Base-by-base conservation (phyloP, 306 rosid genomes). In the Sophora flavescens region DNA sequence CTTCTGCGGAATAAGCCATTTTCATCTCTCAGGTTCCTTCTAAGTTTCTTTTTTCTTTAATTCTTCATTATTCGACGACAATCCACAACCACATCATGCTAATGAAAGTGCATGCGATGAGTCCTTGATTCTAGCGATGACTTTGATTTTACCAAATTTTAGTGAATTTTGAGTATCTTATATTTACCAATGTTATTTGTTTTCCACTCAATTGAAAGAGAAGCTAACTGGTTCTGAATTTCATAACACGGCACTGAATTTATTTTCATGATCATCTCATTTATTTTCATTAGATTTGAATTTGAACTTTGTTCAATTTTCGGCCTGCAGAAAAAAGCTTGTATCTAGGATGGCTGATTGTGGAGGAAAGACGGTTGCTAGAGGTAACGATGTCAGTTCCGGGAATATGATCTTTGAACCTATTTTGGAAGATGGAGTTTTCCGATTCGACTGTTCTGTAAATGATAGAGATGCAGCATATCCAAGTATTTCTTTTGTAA, bases 361-460 rank as follows among this genome's bases (percentile, higher is more conserved):
- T 12, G 75, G 84, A 73, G 84, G 86, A 42, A 78, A 70, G 74
- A 59, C 63, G 4, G 82, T 62, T 18, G 44, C 83, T 18, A 7
- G 81, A 30, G 82, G 79, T 56, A 12, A 76, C 62, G 85, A 82
- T 73, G 89, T 56, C 57, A 79, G 82, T 67, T 78, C 86, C 4
- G 90, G 96, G 74, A 79, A 72, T 72, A 93, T 91, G 98, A 88
- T 84, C 75, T 91, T 63, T 63, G 86, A 84, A 78, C 91, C 96
- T 74, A 87, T 93, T 51, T 50, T 93, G 80, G 93, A 85, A 78
- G 94, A 90, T 36, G 93, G 96, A 53, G 87, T 93, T 50, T 93
- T 90, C 68, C 89, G 98, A 75, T 93, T 90, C 79, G 97, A 93
- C 80, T 93, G 97, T 86, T 90, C 96, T 68, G 74, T 78, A 42